Conservation (phyloP, 306 rosid genomes). For the Pyrus bretschneideri region DNA sequence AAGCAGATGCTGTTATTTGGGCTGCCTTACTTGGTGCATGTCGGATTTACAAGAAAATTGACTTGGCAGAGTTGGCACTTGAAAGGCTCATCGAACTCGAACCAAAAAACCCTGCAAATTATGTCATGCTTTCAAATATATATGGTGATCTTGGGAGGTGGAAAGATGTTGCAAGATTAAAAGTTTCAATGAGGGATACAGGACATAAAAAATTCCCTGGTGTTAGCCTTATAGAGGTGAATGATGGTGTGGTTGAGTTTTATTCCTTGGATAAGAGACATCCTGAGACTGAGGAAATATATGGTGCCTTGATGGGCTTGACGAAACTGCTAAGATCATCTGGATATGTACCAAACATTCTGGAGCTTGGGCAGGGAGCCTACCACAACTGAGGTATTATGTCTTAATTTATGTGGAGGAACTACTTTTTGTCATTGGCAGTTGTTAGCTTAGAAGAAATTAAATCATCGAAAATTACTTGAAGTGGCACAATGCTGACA, state of each 20-base stretch:
- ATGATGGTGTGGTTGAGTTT: conserved; percentile 29
- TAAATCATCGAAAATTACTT: no score
- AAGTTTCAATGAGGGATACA: conserved; percentile 66
- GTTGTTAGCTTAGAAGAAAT: no score
- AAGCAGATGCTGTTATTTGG: conserved; percentile 58
- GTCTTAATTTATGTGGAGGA: no score
- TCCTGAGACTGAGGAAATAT: conserved; percentile 37
- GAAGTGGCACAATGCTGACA: no score
- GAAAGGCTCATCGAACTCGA: conserved; percentile 56
- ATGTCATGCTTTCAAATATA: conserved; percentile 65
- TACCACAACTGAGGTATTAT: background rate
- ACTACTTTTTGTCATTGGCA: no score
- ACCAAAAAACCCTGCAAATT: conserved; percentile 73
- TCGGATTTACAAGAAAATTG: conserved; percentile 31
- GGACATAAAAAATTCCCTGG: conserved; percentile 39
- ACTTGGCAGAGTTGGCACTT: conserved; percentile 50
- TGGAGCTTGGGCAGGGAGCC: conserved; percentile 15
- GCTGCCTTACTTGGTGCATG: conserved; percentile 47
- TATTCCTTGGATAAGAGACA: conserved; percentile 46
- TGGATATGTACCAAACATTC: conserved; percentile 22
- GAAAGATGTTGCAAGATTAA: conserved; percentile 66
- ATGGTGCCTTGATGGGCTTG: conserved; percentile 30
- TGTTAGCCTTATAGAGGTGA: conserved; percentile 39
- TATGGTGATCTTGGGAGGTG: conserved; percentile 71
- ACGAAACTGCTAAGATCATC: conserved; percentile 27